Base-by-base conservation (phyloP, 164 flowering plant genomes). In the Chimonanthus praecox region DNA sequence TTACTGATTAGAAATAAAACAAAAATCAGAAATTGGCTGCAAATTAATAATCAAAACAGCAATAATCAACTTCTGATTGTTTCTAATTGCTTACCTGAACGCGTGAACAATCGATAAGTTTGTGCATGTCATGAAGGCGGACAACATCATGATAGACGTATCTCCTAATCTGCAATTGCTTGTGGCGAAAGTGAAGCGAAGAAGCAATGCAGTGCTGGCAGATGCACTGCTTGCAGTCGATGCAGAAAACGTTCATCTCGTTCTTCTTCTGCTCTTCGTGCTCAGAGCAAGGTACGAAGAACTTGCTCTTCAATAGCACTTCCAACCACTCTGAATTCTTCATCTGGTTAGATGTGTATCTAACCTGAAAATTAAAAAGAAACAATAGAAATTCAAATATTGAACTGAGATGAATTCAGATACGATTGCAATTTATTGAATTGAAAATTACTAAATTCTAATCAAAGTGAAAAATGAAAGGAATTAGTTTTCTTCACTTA, bases 71-170 rank as follows among this genome's bases (percentile, higher is more conserved):
- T 5, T 49, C 51, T 10, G 13, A 10, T 2, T 51, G 9, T 6
- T 51, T 51, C 58, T 64, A 21, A 64, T 50, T 66, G 50, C 15
- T 72, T 7, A 63, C 94, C 88, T 89, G 93, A 77, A 90, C 85
- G 75, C 76, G 72, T 5, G 89, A 88, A 49, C 94, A 92, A 68
- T 90, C 93, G 2, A 89, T 77, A 63, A 80, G 76, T 71, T 84
- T 82, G 72, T 90, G 89, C 45, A 92, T 79, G 20, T 88, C 93
- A 58, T 80, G 88, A 47, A 89, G 82, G 16, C 88, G 88, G 65
- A 92, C 83, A 5, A 90, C 94, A 64, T 92, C 88, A 4, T 83
- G 85, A 67, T 92, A 90, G 6, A 92, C 90, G 74, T 92, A 92
- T 78, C 85, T 87, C 74, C 94, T 83, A 73, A 92, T 85, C 81